These are phyloP conservation scores for Neoboletus brunneissimus DNA, from an alignment of 768 basidiomycete species.

Conservation along the genomic window DNA sequence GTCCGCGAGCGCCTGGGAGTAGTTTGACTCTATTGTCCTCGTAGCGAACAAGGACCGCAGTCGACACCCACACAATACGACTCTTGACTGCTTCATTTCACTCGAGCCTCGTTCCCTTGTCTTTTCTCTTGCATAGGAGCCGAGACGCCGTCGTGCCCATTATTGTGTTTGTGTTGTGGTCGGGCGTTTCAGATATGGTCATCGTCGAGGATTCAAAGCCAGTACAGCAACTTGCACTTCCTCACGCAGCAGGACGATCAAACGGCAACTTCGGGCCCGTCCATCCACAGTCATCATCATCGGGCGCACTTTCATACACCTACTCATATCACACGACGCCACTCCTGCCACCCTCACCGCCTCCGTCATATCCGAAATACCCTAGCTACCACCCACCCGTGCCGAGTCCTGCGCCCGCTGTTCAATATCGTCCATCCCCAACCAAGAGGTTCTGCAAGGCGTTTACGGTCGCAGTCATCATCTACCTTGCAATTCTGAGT, in stretches of 20 bases:
- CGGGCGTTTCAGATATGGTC: not conserved
- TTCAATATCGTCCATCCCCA: slow-evolving; percentile 2
- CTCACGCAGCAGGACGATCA: not conserved
- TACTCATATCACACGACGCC: slow-evolving; percentile 9
- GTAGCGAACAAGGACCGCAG: not conserved
- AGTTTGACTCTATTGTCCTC: too few species aligned
- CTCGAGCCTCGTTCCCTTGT: not conserved
- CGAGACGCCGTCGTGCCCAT: too few species aligned
- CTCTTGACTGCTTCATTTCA: not conserved
- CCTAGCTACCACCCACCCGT: not conserved
- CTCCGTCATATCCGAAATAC: slow-evolving; percentile 13
- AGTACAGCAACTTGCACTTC: too few species aligned
- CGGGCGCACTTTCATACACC: not conserved
- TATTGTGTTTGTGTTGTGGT: not conserved
- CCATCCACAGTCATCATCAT: not conserved
- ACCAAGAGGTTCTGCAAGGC: slow-evolving; percentile 14
- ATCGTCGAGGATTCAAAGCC: not conserved
- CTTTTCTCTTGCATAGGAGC: not conserved
- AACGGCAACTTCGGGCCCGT: slow-evolving; percentile 5
- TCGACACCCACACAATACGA: not conserved
- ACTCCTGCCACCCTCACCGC: not conserved
- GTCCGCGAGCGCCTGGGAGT: not conserved
- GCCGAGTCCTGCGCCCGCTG: not conserved
- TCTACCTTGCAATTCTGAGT: slow-evolving; percentile 8
- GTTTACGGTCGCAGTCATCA: slow-evolving; percentile 7